Conservation (phyloP, 257 asterid species). For the Asclepias syriaca region DNA sequence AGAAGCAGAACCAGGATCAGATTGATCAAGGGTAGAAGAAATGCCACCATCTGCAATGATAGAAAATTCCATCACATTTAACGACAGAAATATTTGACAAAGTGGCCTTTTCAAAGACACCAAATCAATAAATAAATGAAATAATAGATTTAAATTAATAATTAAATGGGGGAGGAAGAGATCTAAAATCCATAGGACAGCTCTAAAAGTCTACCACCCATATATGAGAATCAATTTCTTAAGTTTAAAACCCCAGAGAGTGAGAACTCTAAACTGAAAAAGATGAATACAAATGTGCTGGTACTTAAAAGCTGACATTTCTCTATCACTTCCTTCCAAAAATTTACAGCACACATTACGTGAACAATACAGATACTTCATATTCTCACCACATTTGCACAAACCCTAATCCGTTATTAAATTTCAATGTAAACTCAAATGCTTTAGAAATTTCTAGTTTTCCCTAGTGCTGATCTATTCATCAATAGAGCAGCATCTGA, state of each 20-base stretch:
- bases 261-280: background rate
- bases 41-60: slow-evolving; percentile 38
- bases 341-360: background rate
- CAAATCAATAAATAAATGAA: background rate
- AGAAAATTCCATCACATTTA: slow-evolving; percentile 2
- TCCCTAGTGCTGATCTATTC: background rate
- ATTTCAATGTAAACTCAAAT: background rate
- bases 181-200: background rate
- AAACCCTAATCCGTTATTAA: background rate
- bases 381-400: background rate
- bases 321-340: background rate
- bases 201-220: background rate
- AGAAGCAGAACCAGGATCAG: slow-evolving; percentile 26
- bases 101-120: background rate
- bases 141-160: background rate
- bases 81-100: background rate
- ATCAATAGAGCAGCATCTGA: background rate
- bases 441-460: background rate
- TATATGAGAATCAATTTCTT: background rate
- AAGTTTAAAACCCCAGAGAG: background rate
- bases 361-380: background rate
- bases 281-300: background rate
- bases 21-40: slow-evolving; percentile 32
- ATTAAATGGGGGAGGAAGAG: no score
- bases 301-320: background rate